Evolutionary conservation across 2,329 filamentous ascomycete species (phyloP), one percentile per base, ranked within the genome.

Genomic region (Cryphonectria radicalis): DNA sequence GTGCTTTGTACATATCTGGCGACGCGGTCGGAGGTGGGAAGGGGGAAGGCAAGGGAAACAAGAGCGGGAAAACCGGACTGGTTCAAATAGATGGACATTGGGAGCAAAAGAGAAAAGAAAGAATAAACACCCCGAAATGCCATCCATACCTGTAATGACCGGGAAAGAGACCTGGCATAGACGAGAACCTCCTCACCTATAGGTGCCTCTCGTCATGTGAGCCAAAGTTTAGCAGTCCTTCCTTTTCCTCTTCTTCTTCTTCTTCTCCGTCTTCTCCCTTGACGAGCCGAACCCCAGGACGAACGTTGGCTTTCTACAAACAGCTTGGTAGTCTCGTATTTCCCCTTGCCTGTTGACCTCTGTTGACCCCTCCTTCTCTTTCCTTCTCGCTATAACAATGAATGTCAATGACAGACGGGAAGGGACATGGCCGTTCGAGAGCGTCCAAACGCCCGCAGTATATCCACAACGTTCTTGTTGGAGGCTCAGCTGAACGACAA

Each of bases 1-100:
- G 62, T 67, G 40, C 35, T 55, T 42, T 72, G 68, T 72, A 70
- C 25, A 72, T 68, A 72, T 60, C 25, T 53, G n/a, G 62, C 50
- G 53, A 70, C 6, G 35, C 14, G 57, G 28, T 50, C 22, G 35
- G 35, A 40, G 59, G 35, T 19, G 7, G 57, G 35, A 13, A 35
- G 22, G 32, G 32, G 19, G 13, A 40, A 63, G n/a, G 14, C 10
- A 40, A 42, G 8, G n/a, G 13, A 62, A 60, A 59, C 46, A 50
- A 50, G 63, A 35, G n/a, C 42, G 17, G n/a, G 13, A 66, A 60
- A 46, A 42, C 40, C 10, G 14, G 55, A 60, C 55, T 32, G 67
- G 50, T 64, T 64, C 32, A 63, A 32, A 35, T 40, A 69, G 59
- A 69, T 17, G 28, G n/a, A 35, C 32, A 42, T 50, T 22, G n/a